Evolutionary conservation across 148 eudicot genomes (phyloP), one percentile per base, ranked within the genome.

Genomic region (Silene uniflora): DNA sequence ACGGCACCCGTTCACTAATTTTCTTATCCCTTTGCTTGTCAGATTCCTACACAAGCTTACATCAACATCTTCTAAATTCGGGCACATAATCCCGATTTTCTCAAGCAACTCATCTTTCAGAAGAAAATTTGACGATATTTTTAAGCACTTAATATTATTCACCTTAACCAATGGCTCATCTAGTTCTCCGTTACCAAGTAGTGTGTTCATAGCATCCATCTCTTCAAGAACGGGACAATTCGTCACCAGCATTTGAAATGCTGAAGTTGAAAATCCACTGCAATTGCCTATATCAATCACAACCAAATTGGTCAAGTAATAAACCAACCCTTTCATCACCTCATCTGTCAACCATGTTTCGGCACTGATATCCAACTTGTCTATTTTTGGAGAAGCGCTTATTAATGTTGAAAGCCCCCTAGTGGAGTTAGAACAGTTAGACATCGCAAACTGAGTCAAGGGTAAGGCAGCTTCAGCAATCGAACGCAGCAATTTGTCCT

Each of bases 381-480:
- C 24, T 35, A 67, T 17, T 12, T 35, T 18, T 0, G 22, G 22
- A 67, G 35, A 39, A 17, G 71, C 52, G 3, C 46, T 2, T 22
- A 67, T 14, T 17, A 42, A 19, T n/a, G 1, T 18, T 10, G 52
- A 67, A 67, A 67, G 1, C 22, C 71, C 71, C 16, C 8, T 8
- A 12, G 0, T 7, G 46, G 46, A 42, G 46, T n/a, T 8, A n/a
- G 0, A 7, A 67, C 71, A 67, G 35, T 17, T 0, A 39, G 6
- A 67, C 17, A 10, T 9, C 4, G 71, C 18, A 67, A 67, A 67
- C 23, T 67, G 2, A 21, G 4, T 12, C 71, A 67, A 67, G 7
- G 52, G 71, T 12, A 67, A 67, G 56, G 9, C n/a, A 69, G 72
- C 72, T 46, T 69, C 21, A 46, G 72, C 72, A 18, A 44, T 67